Percentiles rank a stretch among this genome's conserved stretches.
Conservation (phyloP, 306 rosid genomes). For the Crotalaria pallida region DNA sequence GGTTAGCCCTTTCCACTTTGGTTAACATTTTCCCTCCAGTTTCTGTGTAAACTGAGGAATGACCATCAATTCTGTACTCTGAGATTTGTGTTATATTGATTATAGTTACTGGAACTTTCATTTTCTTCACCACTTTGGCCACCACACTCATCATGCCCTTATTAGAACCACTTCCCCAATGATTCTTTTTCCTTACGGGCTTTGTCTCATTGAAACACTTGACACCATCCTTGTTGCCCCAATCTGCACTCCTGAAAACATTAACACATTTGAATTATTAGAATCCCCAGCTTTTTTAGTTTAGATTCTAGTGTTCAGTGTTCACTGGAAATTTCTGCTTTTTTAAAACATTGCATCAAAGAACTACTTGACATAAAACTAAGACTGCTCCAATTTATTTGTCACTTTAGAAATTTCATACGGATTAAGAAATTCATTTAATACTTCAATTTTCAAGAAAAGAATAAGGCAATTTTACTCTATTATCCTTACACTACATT, state of each 20-base stretch:
- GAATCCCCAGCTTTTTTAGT: neutral
- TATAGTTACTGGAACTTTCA: slow-evolving; percentile 65
- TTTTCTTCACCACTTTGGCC: slow-evolving; percentile 44
- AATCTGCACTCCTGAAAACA: slow-evolving; percentile 37
- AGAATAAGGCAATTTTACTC: too few species aligned
- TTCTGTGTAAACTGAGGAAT: slow-evolving; percentile 72
- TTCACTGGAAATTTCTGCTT: neutral
- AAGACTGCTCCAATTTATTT: too few species aligned
- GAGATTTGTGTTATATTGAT: slow-evolving; percentile 85
- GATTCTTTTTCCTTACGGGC: slow-evolving; percentile 60
- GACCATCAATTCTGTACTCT: slow-evolving; percentile 76
- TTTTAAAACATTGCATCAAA: neutral
- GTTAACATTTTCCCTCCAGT: slow-evolving; percentile 58
- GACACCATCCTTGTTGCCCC: slow-evolving; percentile 37
- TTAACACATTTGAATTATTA: neutral
- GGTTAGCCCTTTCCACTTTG: slow-evolving; percentile 53
- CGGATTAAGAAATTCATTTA: too few species aligned
- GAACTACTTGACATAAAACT: neutral
- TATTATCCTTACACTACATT: too few species aligned
- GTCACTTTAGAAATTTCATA: too few species aligned
- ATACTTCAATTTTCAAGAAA: too few species aligned
- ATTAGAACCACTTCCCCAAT: slow-evolving; percentile 90
- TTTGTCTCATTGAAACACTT: slow-evolving; percentile 48
- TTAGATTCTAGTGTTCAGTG: neutral
- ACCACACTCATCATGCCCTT: slow-evolving; percentile 74